Percentiles rank a stretch among this genome's conserved stretches.
phyloP scores from a whole-genome alignment of 768 basidiomycete genomes.

The Lentinula detonsa region DNA sequence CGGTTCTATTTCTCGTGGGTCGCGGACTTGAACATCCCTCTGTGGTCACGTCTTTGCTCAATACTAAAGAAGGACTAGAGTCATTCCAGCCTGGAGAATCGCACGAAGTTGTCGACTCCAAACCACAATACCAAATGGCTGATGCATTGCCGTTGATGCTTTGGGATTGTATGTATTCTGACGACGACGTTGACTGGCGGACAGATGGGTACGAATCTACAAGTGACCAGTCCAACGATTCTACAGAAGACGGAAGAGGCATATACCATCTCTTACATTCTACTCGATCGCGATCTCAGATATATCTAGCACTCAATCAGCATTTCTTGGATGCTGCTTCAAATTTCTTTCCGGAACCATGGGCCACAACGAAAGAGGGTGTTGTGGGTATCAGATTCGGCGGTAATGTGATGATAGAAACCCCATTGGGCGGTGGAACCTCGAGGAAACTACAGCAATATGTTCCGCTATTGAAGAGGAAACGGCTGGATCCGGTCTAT shows the following conservation, averaged over 20 bases:
- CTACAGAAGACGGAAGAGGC: conserved; percentile 14
- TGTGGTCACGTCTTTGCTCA: conserved; percentile 68
- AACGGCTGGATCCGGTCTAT: conserved; percentile 65
- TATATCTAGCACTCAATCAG: conserved; percentile 56
- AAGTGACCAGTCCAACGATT: conserved; percentile 13
- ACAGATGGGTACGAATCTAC: conserved; percentile 38
- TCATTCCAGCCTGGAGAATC: conserved; percentile 25
- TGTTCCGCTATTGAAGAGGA: conserved; percentile 57
- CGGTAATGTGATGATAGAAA: conserved; percentile 22
- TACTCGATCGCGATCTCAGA: conserved; percentile 52
- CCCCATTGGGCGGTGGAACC: conserved; percentile 71
- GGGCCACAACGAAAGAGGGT: conserved; percentile 23
- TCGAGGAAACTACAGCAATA: conserved; percentile 59
- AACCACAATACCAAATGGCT: conserved; percentile 93
- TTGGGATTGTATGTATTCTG: conserved; percentile 80
- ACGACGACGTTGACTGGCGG: conserved; percentile 67
- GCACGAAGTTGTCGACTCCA: conserved; percentile 52
- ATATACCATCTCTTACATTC: conserved; percentile 49
- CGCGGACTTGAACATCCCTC: conserved; percentile 68
- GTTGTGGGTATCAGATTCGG: conserved; percentile 10
- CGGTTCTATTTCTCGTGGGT: conserved; percentile 84
- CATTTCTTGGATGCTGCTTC: conserved; percentile 60
- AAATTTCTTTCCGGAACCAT: conserved; percentile 30
- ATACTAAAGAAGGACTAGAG: conserved; percentile 49
- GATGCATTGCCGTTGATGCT: conserved; percentile 86